A percentile compares a stretch with the other conserved stretches of the same genome.
phyloP scores from a whole-genome alignment of 768 basidiomycete species.

The Kwoniella mangroviensis region DNA sequence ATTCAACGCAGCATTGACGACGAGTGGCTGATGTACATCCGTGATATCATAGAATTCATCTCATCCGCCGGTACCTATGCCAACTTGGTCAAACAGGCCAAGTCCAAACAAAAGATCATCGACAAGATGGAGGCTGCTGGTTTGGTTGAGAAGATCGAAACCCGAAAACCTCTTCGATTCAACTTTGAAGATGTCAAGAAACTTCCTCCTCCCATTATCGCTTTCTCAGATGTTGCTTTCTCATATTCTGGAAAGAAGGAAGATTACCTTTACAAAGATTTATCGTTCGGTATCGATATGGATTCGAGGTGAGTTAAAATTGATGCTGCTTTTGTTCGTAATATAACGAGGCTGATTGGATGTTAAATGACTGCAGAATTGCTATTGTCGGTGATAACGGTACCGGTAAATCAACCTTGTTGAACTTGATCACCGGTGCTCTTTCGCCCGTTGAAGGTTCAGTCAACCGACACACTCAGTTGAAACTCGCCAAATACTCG shows the following conservation, averaged over 20 bases:
- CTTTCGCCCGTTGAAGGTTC: slow-evolving; percentile 84
- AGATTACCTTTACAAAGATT: slow-evolving; percentile 82
- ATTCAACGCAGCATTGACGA: not conserved
- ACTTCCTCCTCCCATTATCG: slow-evolving; percentile 95
- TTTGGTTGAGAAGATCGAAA: slow-evolving; percentile 87
- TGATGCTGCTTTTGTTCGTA: not conserved
- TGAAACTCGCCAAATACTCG: slow-evolving; percentile 97
- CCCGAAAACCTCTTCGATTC: slow-evolving; percentile 75
- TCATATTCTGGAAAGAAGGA: slow-evolving; percentile 87
- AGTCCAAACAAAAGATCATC: slow-evolving; percentile 99
- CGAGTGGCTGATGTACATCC: slow-evolving; percentile 12
- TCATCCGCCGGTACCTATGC: slow-evolving; percentile 99
- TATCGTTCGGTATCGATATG: slow-evolving; percentile 94
- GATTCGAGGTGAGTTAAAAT: slow-evolving; percentile 52
- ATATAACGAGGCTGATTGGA: not conserved
- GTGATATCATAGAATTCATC: slow-evolving; percentile 72
- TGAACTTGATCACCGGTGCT: slow-evolving; percentile 82
- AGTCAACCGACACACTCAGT: slow-evolving; percentile 79
- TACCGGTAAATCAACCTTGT: slow-evolving; percentile 88
- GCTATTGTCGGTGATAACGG: slow-evolving; percentile 97
- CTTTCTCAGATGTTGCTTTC: slow-evolving; percentile 93
- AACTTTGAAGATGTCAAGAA: slow-evolving; percentile 94
- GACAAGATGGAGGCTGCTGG: slow-evolving; percentile 99
- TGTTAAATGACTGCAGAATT: slow-evolving; percentile 60
- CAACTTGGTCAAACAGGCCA: slow-evolving; percentile 97